phyloP scores from a whole-genome alignment of 2,329 filamentous ascomycete genomes.

The Chrysoporthe cubensis region DNA sequence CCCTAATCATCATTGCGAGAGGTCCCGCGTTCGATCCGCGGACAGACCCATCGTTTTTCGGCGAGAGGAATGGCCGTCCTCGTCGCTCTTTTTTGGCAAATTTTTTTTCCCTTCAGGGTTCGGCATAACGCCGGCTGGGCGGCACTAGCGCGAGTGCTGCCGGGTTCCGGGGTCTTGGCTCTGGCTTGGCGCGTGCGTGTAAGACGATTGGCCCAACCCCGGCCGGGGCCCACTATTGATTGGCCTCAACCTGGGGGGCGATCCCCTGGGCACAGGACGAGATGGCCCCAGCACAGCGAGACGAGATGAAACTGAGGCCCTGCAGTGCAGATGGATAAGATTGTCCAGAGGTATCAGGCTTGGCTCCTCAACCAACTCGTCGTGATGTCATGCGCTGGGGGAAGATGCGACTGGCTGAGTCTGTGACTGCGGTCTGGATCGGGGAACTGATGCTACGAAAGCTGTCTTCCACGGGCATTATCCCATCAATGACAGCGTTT shows the following conservation, averaged over 20 bases:
- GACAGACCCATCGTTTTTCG: slow-evolving; percentile 44
- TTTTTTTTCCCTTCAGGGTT: background rate
- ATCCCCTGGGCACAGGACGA: background rate
- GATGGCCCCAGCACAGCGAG: too few species aligned
- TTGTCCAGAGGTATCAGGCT: too few species aligned
- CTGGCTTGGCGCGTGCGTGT: slow-evolving; percentile 1
- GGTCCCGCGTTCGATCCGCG: slow-evolving; percentile 53
- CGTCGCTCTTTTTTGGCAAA: background rate
- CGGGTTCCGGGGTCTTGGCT: slow-evolving; percentile 1
- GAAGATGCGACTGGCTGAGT: too few species aligned
- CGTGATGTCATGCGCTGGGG: too few species aligned
- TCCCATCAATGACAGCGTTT: too few species aligned
- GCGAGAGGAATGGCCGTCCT: too few species aligned
- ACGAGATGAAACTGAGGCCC: too few species aligned
- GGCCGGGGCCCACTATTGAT: background rate
- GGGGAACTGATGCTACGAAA: too few species aligned
- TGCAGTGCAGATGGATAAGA: too few species aligned
- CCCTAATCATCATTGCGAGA: slow-evolving; percentile 45
- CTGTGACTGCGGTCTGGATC: too few species aligned
- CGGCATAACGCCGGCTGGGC: background rate
- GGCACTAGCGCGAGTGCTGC: background rate
- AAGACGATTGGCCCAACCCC: background rate
- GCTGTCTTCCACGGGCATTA: too few species aligned
- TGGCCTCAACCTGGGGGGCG: background rate
- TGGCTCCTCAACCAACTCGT: too few species aligned